Evolutionary conservation across 2,329 filamentous ascomycete genomes (phyloP), one percentile per base, ranked within the genome.

Genomic region (Talaromyces sp.): DNA sequence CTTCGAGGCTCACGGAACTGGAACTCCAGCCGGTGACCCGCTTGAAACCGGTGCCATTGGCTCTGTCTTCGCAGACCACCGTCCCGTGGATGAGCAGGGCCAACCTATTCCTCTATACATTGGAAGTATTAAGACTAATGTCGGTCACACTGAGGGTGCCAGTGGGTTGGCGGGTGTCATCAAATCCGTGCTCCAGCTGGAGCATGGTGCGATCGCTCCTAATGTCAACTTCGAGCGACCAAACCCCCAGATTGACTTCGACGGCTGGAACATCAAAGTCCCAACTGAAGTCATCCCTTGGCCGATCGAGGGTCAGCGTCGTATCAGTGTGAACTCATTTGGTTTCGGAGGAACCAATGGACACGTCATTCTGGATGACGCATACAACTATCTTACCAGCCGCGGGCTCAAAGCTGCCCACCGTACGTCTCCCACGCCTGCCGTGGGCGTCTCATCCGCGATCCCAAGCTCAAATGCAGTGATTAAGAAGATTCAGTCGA

Each of bases 1-100:
- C 55, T 60, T 71, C 32, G 70, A 72, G 55, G 64, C 63, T 32
- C 70, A 72, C 57, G 70, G 70, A 1, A 71, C 70, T 0, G 70
- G 69, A 8, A 71, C 67, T 7, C 52, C 55, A 11, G 58, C 63
- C 22, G 68, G 64, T 59, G 68, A 65, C 59, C 63, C 60, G 13
- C 47, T 70, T 53, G 65, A 72, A 57, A 53, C 51, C 57, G 9
- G 61, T 39, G 28, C 55, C 69, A 59, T 59, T 30, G 19, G 30
- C 7, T 22, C 19, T 17, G 53, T 52, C 13, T 60, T 60, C 58
- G 55, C 55, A 30, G 49, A 22, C 5, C 8, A 44, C 9, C 65
- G 58, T 8, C 33, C 25, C 2, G 19, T 32, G 10, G 36, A 55
- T 9, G 25, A 56, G 11, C 9, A 32, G 27, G 42, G 42, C 42